Conservation (phyloP, 805 yeast species). For the Lachancea nothofagi region DNA sequence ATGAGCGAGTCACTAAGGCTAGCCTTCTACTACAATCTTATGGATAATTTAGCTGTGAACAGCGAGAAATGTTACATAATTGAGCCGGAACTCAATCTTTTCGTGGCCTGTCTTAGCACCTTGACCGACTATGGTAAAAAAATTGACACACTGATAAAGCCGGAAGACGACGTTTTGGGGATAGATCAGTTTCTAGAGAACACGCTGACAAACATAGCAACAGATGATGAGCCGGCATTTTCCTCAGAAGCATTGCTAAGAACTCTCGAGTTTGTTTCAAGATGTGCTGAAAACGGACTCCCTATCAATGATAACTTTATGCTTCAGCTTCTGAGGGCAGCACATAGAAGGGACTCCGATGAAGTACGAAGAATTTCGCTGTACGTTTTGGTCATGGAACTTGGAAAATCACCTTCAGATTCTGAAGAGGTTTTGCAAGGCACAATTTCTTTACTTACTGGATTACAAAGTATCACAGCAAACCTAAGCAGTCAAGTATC, state of each 20-base stretch:
- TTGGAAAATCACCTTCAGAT: background rate
- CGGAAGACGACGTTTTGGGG: background rate
- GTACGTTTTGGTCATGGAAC: background rate
- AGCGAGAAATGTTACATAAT: constrained; percentile 18
- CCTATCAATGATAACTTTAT: background rate
- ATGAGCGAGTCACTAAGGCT: constrained; percentile 42
- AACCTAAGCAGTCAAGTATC: no score
- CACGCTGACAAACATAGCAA: constrained; percentile 1
- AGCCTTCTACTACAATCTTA: constrained; percentile 56
- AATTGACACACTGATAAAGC: background rate
- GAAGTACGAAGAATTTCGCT: background rate
- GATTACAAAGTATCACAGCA: no score
- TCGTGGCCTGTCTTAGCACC: constrained; percentile 41
- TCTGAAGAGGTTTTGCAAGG: background rate
- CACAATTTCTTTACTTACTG: no score
- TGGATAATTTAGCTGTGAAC: constrained; percentile 36
- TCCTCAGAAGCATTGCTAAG: background rate
- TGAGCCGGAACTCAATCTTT: constrained; percentile 48
- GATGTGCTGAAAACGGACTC: constrained; percentile 2
- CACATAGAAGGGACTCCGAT: background rate
- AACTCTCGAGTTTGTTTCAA: constrained; percentile 1
- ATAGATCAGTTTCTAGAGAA: constrained; percentile 5
- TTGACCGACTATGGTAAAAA: constrained; percentile 5
- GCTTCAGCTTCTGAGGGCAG: background rate
- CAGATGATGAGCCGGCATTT: background rate